phyloP scores from a whole-genome alignment of 2,329 filamentous ascomycete species.

The Tympanopsis confertula region DNA sequence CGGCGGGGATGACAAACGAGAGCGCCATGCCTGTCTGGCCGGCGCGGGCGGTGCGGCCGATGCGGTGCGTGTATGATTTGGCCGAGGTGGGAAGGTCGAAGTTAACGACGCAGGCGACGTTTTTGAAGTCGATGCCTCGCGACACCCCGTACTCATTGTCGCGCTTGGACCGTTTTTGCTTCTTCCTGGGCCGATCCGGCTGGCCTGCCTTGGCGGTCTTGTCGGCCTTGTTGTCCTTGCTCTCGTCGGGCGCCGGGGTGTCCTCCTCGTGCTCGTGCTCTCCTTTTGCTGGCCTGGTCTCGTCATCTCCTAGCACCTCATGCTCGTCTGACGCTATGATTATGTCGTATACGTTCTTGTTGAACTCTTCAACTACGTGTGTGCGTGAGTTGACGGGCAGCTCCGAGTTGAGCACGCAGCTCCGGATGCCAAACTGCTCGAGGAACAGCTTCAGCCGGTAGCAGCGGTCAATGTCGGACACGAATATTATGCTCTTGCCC shows the following conservation, averaged over 20 bases:
- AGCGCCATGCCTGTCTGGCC: slow-evolving; percentile 88
- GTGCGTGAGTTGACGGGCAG: slow-evolving; percentile 84
- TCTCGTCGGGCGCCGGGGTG: slow-evolving; percentile 29
- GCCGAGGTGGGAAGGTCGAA: slow-evolving; percentile 84
- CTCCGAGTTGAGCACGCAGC: slow-evolving; percentile 87
- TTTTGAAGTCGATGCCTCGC: slow-evolving; percentile 90
- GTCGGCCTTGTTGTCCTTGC: slow-evolving; percentile 14
- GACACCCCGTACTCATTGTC: slow-evolving; percentile 93
- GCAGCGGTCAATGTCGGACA: slow-evolving; percentile 76
- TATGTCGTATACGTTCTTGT: slow-evolving; percentile 91
- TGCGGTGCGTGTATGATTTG: slow-evolving; percentile 92
- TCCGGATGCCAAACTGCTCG: slow-evolving; percentile 91
- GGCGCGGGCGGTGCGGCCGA: slow-evolving; percentile 83
- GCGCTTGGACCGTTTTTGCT: slow-evolving; percentile 52
- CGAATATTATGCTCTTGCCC: slow-evolving; percentile 79
- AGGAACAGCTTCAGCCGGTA: slow-evolving; percentile 91
- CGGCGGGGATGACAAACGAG: slow-evolving; percentile 81
- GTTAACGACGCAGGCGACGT: slow-evolving; percentile 88
- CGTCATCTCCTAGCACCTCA: slow-evolving; percentile 58
- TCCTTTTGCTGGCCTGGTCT: slow-evolving; percentile 18
- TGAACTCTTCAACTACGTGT: slow-evolving; percentile 94
- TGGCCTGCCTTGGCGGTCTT: slow-evolving; percentile 16
- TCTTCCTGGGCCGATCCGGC: slow-evolving; percentile 32
- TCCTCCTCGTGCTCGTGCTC: slow-evolving; percentile 23
- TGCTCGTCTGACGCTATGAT: slow-evolving; percentile 92